Evolutionary conservation across 129 eudicot species (phyloP), one percentile per base, ranked within the genome.

Genomic region (Sambucus nigra): DNA sequence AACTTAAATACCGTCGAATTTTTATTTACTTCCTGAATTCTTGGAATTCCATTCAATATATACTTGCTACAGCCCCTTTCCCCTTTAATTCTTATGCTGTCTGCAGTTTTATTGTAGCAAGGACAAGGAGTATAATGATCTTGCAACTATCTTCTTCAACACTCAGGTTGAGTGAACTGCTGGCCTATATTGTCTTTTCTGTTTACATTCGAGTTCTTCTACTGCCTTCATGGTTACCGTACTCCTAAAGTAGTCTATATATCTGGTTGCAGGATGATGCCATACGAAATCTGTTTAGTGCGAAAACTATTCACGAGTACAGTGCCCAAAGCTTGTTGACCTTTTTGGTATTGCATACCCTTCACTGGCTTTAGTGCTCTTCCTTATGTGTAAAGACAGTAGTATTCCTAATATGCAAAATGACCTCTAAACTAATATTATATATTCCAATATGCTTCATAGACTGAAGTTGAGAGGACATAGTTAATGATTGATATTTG

Each of bases 111-210:
- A 69, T 61, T 91, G 98, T 75, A 69, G 69, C 32, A 87, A 76
- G 46, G 69, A 60, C 33, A 77, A 82, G 63, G 89, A 85, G 50
- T 91, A 91, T 78, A 91, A 91, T 15, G 98, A 91, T 68, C 95
- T 91, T 55, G 98, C 98, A 52, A 91, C 98, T 58, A 91, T 91
- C 78, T 91, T 91, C 77, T 91, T 91, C 64, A 91, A 91, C 64
- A 91, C 98, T 25, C 98, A 91, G 94, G 98, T 91, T 57, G 32
- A 63, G 60, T 32, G 42, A 47, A 47, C 20, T 69, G 16, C 25
- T 11, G 16, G 55, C 49, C 52, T 22, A 13, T 53, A 2, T 22
- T 16, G 16, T 33, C 9, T 9, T 31, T 25, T 18, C 6, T 63
- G 16, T 28, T 20, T 45, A 18, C 47, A 19, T 60, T 16, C 5